These are phyloP conservation scores for Microbotryum violaceum DNA, from an alignment of 1,284 basidiomycete species.

Conservation along the genomic window DNA sequence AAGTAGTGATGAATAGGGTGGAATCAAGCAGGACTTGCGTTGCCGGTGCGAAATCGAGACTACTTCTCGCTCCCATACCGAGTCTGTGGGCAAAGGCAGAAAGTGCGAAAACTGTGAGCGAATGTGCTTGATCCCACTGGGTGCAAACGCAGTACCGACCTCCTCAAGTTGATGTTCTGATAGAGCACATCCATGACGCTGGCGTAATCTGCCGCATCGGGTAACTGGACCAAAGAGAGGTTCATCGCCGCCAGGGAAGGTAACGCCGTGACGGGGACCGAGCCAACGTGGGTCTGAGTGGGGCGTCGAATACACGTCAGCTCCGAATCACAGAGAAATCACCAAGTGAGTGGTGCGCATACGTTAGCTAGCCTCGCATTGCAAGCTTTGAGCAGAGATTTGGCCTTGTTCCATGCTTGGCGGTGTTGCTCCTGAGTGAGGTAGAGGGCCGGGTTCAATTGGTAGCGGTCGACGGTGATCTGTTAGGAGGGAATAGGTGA, in stretches of 20 bases:
- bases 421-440: background rate
- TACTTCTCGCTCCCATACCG: conserved; percentile 7
- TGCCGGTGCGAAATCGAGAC: conserved; percentile 3
- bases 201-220: conserved; percentile 1
- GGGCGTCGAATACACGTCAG: background rate
- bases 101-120: background rate
- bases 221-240: conserved; percentile 10
- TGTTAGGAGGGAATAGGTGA: background rate
- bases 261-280: conserved; percentile 8
- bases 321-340: background rate
- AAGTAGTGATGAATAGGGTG: background rate
- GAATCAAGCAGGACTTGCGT: background rate
- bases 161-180: conserved; percentile 11
- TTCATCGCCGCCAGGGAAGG: conserved; percentile 5
- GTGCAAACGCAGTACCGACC: background rate
- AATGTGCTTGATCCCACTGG: background rate
- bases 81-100: background rate
- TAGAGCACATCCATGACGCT: background rate
- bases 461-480: conserved; percentile 7
- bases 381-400: background rate
- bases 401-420: background rate
- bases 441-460: background rate
- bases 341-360: background rate
- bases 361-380: conserved; percentile 3
- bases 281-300: background rate